Conservation (phyloP, 768 basidiomycete species). For the Strobilomyces dryophilus region DNA sequence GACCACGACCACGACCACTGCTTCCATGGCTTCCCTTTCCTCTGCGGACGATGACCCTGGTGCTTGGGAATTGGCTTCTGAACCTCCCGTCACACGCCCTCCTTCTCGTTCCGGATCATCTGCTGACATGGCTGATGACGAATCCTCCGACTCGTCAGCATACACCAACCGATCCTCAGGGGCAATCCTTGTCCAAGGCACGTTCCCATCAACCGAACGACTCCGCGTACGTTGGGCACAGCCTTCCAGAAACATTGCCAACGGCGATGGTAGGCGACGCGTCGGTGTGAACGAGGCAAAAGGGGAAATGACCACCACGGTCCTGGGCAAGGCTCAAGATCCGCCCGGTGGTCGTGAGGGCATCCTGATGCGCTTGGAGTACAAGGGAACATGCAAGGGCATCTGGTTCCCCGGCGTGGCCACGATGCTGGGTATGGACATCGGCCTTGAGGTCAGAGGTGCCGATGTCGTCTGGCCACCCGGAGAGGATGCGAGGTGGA, state of each 20-base stretch:
- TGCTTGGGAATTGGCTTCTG: constrained; percentile 73
- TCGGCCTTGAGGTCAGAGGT: constrained; percentile 62
- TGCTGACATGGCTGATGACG: constrained; percentile 75
- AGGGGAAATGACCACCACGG: constrained; percentile 59
- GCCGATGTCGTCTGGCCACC: constrained; percentile 67
- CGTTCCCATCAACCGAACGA: constrained; percentile 73
- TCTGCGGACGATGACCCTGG: constrained; percentile 67
- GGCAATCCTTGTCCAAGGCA: constrained; percentile 67
- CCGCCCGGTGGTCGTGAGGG: constrained; percentile 43
- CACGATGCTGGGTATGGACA: constrained; percentile 74
- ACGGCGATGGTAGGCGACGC: constrained; percentile 54
- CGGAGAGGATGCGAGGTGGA: constrained; percentile 51
- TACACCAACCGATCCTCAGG: constrained; percentile 48
- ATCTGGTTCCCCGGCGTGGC: constrained; percentile 84
- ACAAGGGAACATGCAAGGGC: constrained; percentile 69
- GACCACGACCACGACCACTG: constrained; percentile 36
- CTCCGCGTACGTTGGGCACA: constrained; percentile 77
- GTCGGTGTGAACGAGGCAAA: constrained; percentile 68
- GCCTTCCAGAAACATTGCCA: constrained; percentile 45
- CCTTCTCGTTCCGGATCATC: constrained; percentile 55
- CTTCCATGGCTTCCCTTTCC: constrained; percentile 71
- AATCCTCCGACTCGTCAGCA: constrained; percentile 69
- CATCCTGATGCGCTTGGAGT: constrained; percentile 60
- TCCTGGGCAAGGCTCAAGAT: constrained; percentile 49
- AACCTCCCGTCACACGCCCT: constrained; percentile 67